These are phyloP conservation scores for Cutaneotrichosporon sp. DNA, from an alignment of 1,284 basidiomycete genomes.

Conservation along the genomic window DNA sequence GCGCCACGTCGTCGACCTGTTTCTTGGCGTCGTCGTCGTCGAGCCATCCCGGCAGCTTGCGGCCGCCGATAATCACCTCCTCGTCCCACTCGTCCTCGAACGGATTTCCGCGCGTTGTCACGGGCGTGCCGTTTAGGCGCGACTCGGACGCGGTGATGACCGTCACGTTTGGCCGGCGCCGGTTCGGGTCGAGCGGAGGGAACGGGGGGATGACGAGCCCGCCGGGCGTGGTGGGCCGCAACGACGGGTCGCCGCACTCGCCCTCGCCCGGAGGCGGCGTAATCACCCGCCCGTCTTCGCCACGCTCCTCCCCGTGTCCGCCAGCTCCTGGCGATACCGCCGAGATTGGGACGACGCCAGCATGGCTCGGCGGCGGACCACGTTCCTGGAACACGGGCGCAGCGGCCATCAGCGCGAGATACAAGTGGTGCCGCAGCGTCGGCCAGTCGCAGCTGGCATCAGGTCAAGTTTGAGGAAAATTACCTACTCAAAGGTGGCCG, in stretches of 20 bases:
- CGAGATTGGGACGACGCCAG: conserved; percentile 3
- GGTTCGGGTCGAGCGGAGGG: conserved; percentile 54
- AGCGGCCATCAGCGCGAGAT: conserved; percentile 19
- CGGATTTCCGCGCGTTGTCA: conserved; percentile 5
- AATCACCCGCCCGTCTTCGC: not conserved
- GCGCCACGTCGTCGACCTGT: conserved; percentile 58
- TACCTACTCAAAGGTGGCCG: conserved; percentile 63
- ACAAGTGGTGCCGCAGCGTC: conserved; percentile 55
- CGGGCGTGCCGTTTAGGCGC: conserved; percentile 10
- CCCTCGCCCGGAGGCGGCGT: not conserved
- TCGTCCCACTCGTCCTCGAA: conserved; percentile 44
- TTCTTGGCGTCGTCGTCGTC: conserved; percentile 59
- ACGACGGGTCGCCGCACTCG: not conserved
- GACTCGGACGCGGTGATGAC: not conserved
- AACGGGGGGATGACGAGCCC: conserved; percentile 76
- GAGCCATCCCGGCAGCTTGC: conserved; percentile 53
- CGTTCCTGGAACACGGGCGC: conserved; percentile 21
- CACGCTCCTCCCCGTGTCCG: too few species aligned
- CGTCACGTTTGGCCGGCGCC: conserved; percentile 50
- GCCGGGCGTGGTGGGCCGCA: conserved; percentile 50
- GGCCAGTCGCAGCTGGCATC: conserved; percentile 64
- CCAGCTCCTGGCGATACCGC: not conserved
- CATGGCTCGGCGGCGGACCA: conserved; percentile 7
- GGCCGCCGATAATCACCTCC: conserved; percentile 48
- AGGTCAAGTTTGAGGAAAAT: not conserved